phyloP scores from a whole-genome alignment of 176 grass and related monocot genomes.

The Carex scoparia region DNA sequence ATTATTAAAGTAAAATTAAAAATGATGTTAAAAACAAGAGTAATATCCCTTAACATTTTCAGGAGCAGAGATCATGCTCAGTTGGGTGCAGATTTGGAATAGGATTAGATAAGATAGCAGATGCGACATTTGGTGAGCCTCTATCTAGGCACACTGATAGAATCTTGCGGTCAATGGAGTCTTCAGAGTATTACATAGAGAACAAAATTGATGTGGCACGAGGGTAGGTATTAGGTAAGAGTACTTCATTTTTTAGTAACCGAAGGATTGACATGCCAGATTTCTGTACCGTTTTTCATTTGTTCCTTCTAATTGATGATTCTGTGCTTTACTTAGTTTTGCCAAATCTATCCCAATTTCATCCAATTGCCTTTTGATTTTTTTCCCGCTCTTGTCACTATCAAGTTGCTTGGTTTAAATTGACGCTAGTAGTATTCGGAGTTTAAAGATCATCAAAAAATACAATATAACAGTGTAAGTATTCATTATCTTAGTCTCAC shows the following conservation, averaged over 20 bases:
- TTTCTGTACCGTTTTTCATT: neutral
- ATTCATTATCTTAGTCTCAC: neutral
- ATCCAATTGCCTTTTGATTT: neutral
- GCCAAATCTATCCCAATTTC: neutral
- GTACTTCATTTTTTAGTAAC: constrained; percentile 25
- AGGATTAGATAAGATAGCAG: constrained; percentile 65
- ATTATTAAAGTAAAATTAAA: neutral
- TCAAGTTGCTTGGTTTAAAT: neutral
- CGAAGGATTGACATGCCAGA: neutral
- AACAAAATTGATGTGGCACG: constrained; percentile 74
- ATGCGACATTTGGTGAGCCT: constrained; percentile 69
- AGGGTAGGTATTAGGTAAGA: constrained; percentile 91
- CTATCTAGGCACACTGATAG: constrained; percentile 43
- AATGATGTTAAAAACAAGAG: neutral
- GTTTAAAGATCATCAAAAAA: neutral
- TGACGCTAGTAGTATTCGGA: neutral
- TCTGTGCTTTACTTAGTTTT: neutral
- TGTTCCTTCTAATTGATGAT: neutral
- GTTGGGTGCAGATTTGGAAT: constrained; percentile 89
- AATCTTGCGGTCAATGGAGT: constrained; percentile 94
- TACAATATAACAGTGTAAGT: neutral
- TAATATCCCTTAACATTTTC: neutral
- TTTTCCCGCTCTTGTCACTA: neutral
- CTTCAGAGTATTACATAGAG: constrained; percentile 88
- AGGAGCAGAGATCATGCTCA: constrained; percentile 78